Conservation (phyloP, 176 grass and related monocot species). For the Juncus inflexus region DNA sequence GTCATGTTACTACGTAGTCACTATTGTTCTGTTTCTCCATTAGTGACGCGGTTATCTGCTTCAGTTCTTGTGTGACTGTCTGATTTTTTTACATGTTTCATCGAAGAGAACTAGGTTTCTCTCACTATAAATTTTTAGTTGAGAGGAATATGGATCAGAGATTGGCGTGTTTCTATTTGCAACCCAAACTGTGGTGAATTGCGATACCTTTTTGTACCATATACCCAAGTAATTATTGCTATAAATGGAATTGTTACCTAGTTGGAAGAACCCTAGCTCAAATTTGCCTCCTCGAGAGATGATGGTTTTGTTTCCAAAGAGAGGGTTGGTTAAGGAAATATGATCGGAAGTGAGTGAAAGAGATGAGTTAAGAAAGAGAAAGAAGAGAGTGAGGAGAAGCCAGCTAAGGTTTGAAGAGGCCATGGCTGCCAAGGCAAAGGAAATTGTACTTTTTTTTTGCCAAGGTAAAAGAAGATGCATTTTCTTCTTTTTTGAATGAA, state of each 20-base stretch:
- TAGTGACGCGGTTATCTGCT: no score
- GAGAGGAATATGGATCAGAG: slow-evolving; percentile 18
- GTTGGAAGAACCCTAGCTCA: slow-evolving; percentile 4
- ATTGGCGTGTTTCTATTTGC: slow-evolving; percentile 36
- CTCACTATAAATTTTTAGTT: slow-evolving; percentile 27
- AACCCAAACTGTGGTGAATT: slow-evolving; percentile 32
- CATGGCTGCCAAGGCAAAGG: not conserved
- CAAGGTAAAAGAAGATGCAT: no score
- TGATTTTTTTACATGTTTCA: not conserved
- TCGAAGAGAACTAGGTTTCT: slow-evolving; percentile 39
- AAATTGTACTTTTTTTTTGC: no score
- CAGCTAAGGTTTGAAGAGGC: not conserved
- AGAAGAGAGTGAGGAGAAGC: slow-evolving; percentile 1
- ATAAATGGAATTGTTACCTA: not conserved
- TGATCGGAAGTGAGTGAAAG: not conserved
- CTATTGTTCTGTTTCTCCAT: no score
- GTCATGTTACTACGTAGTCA: no score
- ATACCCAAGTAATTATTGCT: slow-evolving; percentile 38
- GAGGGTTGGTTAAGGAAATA: not conserved
- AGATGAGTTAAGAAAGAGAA: slow-evolving; percentile 5
- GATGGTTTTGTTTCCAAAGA: not conserved
- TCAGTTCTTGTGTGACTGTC: no score
- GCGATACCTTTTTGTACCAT: slow-evolving; percentile 43
- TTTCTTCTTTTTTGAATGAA: no score
- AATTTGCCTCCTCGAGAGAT: slow-evolving; percentile 8